phyloP scores from a whole-genome alignment of 345 rosid genomes.

The Camelina laxa region DNA sequence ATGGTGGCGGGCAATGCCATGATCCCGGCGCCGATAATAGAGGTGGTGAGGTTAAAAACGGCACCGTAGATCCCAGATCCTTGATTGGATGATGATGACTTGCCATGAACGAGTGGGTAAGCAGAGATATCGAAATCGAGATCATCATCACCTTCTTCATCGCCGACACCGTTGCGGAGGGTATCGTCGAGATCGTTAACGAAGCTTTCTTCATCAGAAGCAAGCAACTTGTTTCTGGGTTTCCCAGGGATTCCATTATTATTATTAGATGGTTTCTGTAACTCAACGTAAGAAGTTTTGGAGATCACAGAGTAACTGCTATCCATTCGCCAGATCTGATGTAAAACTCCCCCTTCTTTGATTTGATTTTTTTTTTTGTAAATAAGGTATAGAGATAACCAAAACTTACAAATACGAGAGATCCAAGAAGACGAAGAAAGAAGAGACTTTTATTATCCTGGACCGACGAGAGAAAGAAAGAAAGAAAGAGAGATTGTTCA shows the following conservation, averaged over 20 bases:
- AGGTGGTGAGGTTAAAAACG: constrained; percentile 87
- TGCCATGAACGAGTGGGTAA: constrained; percentile 43
- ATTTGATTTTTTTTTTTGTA: neutral
- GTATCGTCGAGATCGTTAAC: constrained; percentile 34
- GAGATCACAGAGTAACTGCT: constrained; percentile 68
- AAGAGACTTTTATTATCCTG: neutral
- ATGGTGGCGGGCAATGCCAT: constrained; percentile 98
- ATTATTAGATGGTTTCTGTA: constrained; percentile 52
- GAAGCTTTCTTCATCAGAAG: constrained; percentile 53
- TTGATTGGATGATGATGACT: constrained; percentile 39
- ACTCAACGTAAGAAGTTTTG: constrained; percentile 61
- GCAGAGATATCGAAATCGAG: constrained; percentile 50
- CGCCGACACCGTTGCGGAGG: constrained; percentile 23
- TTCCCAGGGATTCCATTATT: constrained; percentile 39
- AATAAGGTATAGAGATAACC: neutral
- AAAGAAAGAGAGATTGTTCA: constrained; percentile 22
- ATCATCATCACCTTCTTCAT: constrained; percentile 45
- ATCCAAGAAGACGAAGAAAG: constrained; percentile 27
- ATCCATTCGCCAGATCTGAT: constrained; percentile 59
- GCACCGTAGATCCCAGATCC: constrained; percentile 82
- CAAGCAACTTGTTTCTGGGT: constrained; percentile 49
- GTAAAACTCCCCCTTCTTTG: neutral
- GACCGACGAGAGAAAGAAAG: neutral
- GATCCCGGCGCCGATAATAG: constrained; percentile 95
- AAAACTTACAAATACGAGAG: neutral